phyloP scores from a whole-genome alignment of 1,139 yeast species.

The Scheffersomyces quercinus region DNA sequence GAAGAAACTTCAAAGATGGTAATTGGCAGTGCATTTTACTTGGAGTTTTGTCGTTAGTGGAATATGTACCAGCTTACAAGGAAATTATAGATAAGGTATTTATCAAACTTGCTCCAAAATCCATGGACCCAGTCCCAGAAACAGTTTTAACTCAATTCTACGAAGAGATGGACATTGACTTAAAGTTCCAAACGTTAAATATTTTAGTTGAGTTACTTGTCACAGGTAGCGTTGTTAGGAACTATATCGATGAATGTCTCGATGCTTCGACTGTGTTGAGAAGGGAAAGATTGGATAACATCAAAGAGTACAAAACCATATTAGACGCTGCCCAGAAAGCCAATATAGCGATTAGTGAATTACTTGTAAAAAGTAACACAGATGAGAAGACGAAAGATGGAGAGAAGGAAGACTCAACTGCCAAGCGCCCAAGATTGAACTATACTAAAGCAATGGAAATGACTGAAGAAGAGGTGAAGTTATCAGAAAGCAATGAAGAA shows the following conservation, averaged over 20 bases:
- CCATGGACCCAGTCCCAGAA: constrained; percentile 47
- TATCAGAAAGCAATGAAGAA: constrained; percentile 47
- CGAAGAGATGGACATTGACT: constrained; percentile 44
- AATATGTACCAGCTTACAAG: constrained; percentile 57
- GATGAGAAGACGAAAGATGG: constrained; percentile 4
- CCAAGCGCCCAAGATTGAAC: constrained; percentile 31
- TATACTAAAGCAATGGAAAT: constrained; percentile 38
- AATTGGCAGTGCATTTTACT: constrained; percentile 79
- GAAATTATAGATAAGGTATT: constrained; percentile 47
- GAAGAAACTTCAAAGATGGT: constrained; percentile 78
- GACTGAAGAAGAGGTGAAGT: constrained; percentile 48
- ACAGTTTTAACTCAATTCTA: constrained; percentile 55
- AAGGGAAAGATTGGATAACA: constrained; percentile 66
- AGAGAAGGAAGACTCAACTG: constrained; percentile 3
- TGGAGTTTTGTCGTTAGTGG: constrained; percentile 67
- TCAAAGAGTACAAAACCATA: constrained; percentile 57
- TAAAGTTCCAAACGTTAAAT: constrained; percentile 53
- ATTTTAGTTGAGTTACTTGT: constrained; percentile 60
- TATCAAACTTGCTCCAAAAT: constrained; percentile 57
- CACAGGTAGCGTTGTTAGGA: constrained; percentile 60
- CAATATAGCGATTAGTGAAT: constrained; percentile 39
- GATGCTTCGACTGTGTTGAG: constrained; percentile 65
- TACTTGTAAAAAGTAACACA: constrained; percentile 11
- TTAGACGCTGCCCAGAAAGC: constrained; percentile 52
- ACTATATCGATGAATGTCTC: constrained; percentile 65